phyloP scores from a whole-genome alignment of 2,329 filamentous ascomycete genomes.

The Talaromyces albobiverticillius region DNA sequence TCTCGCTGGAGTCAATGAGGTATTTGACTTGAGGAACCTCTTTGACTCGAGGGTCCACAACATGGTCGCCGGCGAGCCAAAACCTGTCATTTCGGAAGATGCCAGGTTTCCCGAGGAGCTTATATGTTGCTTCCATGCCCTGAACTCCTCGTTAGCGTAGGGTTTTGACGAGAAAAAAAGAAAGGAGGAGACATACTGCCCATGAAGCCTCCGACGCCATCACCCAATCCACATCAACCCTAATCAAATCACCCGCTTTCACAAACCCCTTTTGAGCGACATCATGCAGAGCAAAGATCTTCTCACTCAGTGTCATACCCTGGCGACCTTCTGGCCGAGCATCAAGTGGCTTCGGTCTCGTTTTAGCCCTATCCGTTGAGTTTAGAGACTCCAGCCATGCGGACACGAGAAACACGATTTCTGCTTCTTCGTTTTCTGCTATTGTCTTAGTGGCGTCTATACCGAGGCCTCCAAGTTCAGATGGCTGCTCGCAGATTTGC shows the following conservation, averaged over 20 bases:
- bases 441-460: background rate
- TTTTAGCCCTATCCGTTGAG: conserved; percentile 21
- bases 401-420: conserved; percentile 25
- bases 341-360: conserved; percentile 9
- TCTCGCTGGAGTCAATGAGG: conserved; percentile 38
- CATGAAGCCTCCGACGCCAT: conserved; percentile 46
- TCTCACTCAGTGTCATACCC: conserved; percentile 47
- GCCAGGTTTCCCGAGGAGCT: conserved; percentile 38
- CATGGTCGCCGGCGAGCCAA: conserved; percentile 51
- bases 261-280: conserved; percentile 33
- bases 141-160: background rate
- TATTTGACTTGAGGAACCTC: conserved; percentile 32
- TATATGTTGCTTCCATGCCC: conserved; percentile 44
- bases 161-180: no score
- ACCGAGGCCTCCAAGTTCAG: conserved; percentile 20
- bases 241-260: conserved; percentile 39
- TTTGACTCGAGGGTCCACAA: conserved; percentile 46
- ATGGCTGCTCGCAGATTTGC: conserved; percentile 18
- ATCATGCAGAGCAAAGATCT: conserved; percentile 47
- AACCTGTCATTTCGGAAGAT: conserved; percentile 52
- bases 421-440: conserved; percentile 16
- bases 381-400: conserved; percentile 30
- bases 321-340: conserved; percentile 17
- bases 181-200: conserved; percentile 32
- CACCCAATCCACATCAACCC: conserved; percentile 47